Conservation (phyloP, 768 basidiomycete genomes). For the Lactarius vividus region DNA sequence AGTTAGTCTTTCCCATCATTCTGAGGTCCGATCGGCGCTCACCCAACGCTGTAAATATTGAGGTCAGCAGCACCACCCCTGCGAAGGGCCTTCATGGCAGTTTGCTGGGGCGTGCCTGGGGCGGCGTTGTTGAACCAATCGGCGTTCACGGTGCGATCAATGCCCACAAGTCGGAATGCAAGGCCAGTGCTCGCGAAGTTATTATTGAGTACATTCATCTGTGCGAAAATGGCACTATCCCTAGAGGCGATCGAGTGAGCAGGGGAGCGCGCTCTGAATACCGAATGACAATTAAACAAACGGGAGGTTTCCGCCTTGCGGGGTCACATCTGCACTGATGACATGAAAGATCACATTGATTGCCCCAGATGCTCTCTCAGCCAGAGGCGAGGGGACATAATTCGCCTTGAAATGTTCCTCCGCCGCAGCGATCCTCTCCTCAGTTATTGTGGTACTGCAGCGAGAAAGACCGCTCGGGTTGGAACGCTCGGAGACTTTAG, state of each 20-base stretch:
- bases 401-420: slow-evolving; percentile 45
- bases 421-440: slow-evolving; percentile 35
- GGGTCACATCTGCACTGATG: slow-evolving; percentile 40
- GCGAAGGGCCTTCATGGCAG: slow-evolving; percentile 50
- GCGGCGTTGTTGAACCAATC: slow-evolving; percentile 49
- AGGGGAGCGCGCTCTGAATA: background rate
- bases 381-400: slow-evolving; percentile 33
- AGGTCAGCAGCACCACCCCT: slow-evolving; percentile 41
- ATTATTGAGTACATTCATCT: slow-evolving; percentile 43
- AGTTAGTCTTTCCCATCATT: background rate
- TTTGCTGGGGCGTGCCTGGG: slow-evolving; percentile 38
- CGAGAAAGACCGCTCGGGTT: slow-evolving; percentile 21
- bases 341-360: slow-evolving; percentile 47
- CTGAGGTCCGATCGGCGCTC: slow-evolving; percentile 21
- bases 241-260: slow-evolving; percentile 18
- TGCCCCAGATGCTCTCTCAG: slow-evolving; percentile 13
- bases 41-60: slow-evolving; percentile 55
- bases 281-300: slow-evolving; percentile 29
- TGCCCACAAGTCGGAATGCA: slow-evolving; percentile 42
- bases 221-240: slow-evolving; percentile 39
- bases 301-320: slow-evolving; percentile 44
- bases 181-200: slow-evolving; percentile 41
- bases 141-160: slow-evolving; percentile 43
- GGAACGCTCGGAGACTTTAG: slow-evolving; percentile 8
- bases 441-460: slow-evolving; percentile 32